Conservation (phyloP, 148 eudicot genomes). For the Spergularia marina region DNA sequence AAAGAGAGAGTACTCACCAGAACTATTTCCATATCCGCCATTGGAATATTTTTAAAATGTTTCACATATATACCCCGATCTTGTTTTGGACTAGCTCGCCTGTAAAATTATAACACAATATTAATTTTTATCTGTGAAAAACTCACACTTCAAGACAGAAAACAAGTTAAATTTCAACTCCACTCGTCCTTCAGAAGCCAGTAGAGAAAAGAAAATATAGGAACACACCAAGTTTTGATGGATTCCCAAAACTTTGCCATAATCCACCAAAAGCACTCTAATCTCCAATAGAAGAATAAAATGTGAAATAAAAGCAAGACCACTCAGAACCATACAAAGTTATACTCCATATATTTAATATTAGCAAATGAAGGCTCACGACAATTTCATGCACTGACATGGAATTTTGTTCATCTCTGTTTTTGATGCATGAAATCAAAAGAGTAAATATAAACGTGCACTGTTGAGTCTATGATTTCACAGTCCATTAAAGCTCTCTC, state of each 20-base stretch:
- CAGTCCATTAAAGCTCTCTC: background rate
- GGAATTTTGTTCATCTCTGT: background rate
- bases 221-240: background rate
- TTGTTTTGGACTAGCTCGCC: slow-evolving; percentile 60
- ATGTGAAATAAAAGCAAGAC: background rate
- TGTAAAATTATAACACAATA: slow-evolving; percentile 25
- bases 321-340: background rate
- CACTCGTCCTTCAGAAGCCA: slow-evolving; percentile 1
- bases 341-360: background rate
- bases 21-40: slow-evolving; percentile 98
- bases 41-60: slow-evolving; percentile 94
- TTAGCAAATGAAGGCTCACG: background rate
- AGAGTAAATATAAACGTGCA: too few relatives aligned
- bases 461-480: background rate
- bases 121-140: background rate
- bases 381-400: background rate
- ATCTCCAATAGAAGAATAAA: background rate
- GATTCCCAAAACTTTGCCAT: background rate
- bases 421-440: background rate
- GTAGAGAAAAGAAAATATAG: background rate
- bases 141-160: background rate
- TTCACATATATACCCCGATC: slow-evolving; percentile 88
- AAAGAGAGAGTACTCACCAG: slow-evolving; percentile 46
- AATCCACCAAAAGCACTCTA: background rate
- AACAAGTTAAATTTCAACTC: background rate